These are phyloP conservation scores for Globisporangium polare DNA, from an alignment of 352 stramenopile species.

Conservation along the genomic window DNA sequence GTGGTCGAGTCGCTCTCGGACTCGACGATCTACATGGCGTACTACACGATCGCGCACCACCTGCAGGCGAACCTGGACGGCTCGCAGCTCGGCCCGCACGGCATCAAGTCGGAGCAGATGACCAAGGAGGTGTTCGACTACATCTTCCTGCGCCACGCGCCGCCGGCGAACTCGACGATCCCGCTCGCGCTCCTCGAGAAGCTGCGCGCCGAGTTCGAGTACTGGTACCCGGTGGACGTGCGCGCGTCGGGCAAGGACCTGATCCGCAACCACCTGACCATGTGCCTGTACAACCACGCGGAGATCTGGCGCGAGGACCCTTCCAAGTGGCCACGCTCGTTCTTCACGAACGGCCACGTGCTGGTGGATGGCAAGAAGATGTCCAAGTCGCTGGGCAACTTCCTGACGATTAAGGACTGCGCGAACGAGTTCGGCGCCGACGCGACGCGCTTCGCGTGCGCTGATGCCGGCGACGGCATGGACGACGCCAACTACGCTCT, in stretches of 20 bases:
- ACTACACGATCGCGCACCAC: slow-evolving; percentile 99
- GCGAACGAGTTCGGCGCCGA: slow-evolving; percentile 95
- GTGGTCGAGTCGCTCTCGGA: slow-evolving; percentile 99
- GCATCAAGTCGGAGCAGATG: slow-evolving; percentile 81
- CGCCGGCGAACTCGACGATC: slow-evolving; percentile 87
- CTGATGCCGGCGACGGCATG: slow-evolving; percentile 96
- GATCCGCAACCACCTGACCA: slow-evolving; percentile 99
- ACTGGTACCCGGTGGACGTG: slow-evolving; percentile 99
- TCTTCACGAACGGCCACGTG: slow-evolving; percentile 99
- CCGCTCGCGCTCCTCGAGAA: slow-evolving; percentile 88
- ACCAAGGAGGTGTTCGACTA: slow-evolving; percentile 99
- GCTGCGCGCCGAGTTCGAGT: slow-evolving; percentile 97
- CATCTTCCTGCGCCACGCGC: slow-evolving; percentile 94
- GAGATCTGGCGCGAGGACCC: slow-evolving; percentile 99
- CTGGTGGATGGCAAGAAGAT: slow-evolving; percentile 99
- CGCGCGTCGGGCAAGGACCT: slow-evolving; percentile 95
- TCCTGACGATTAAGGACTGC: slow-evolving; percentile 98
- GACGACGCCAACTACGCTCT: slow-evolving; percentile 99
- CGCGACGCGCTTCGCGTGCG: slow-evolving; percentile 96
- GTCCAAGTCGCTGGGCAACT: slow-evolving; percentile 99
- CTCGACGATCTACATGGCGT: slow-evolving; percentile 99
- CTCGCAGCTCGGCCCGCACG: slow-evolving; percentile 81
- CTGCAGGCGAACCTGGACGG: slow-evolving; percentile 96
- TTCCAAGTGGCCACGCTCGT: slow-evolving; percentile 95
- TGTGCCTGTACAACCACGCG: slow-evolving; percentile 99